Evolutionary conservation across 768 basidiomycete genomes (phyloP).

Genomic region (Agaricus subrufescens): DNA sequence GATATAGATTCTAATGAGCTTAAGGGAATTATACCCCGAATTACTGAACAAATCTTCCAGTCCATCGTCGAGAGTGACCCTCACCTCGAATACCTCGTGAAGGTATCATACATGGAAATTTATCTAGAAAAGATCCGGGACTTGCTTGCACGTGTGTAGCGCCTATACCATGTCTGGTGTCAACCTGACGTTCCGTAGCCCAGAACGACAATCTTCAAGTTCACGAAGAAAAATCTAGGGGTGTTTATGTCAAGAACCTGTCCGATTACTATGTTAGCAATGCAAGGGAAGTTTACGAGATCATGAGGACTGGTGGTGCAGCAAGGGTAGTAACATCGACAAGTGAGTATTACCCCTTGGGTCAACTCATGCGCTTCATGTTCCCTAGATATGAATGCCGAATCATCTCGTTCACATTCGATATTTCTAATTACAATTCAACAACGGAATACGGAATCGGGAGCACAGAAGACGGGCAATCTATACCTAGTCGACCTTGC

Average conservation of each 20-base stretch:
- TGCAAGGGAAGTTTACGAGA: slow-evolving; percentile 94
- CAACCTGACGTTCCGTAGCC: slow-evolving; percentile 38
- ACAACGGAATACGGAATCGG: slow-evolving; percentile 93
- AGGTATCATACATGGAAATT: slow-evolving; percentile 99
- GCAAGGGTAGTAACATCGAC: slow-evolving; percentile 92
- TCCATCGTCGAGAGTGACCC: slow-evolving; percentile 95
- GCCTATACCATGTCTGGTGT: neutral
- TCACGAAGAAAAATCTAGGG: slow-evolving; percentile 96
- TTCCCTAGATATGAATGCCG: slow-evolving; percentile 93
- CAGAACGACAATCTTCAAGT: slow-evolving; percentile 98
- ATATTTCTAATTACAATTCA: slow-evolving; percentile 98
- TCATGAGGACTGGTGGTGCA: slow-evolving; percentile 94
- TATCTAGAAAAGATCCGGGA: slow-evolving; percentile 96
- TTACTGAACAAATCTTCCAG: slow-evolving; percentile 98
- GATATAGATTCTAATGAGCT: slow-evolving; percentile 94
- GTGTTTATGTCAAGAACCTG: slow-evolving; percentile 96
- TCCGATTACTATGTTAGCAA: slow-evolving; percentile 98
- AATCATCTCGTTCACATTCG: slow-evolving; percentile 97
- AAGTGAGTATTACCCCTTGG: slow-evolving; percentile 49
- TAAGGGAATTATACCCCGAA: slow-evolving; percentile 95
- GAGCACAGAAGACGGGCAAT: slow-evolving; percentile 94
- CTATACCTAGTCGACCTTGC: slow-evolving; percentile 97
- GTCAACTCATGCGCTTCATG: neutral
- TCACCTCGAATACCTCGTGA: slow-evolving; percentile 96
- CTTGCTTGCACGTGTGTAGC: slow-evolving; percentile 82